Evolutionary conservation across 2,329 filamentous ascomycete genomes (phyloP).

Genomic region (Aspergillus arachidicola): DNA sequence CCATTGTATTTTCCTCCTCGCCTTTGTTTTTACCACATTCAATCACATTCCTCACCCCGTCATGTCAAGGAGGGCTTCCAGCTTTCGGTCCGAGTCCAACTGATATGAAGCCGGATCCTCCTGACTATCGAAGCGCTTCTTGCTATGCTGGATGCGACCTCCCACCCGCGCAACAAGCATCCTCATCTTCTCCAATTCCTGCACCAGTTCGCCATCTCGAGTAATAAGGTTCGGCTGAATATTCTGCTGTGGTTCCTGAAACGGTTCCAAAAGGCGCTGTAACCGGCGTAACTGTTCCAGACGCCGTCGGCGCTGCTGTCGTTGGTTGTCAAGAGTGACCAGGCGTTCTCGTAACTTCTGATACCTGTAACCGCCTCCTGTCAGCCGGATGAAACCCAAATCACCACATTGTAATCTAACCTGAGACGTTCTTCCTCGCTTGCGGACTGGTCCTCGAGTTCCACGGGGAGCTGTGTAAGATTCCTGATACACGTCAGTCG

Average conservation of each 20-base stretch:
- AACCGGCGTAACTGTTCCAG: slow-evolving; percentile 52
- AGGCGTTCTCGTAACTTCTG: slow-evolving; percentile 46
- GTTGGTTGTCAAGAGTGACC: slow-evolving; percentile 47
- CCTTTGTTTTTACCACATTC: background rate
- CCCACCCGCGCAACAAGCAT: slow-evolving; percentile 49
- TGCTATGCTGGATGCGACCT: slow-evolving; percentile 37
- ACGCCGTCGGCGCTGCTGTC: slow-evolving; percentile 49
- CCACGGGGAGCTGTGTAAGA: slow-evolving; percentile 41
- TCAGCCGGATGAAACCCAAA: slow-evolving; percentile 28
- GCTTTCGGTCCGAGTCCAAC: slow-evolving; percentile 34
- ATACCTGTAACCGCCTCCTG: slow-evolving; percentile 37
- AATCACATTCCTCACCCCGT: slow-evolving; percentile 27
- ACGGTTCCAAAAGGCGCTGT: slow-evolving; percentile 51
- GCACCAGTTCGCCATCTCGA: slow-evolving; percentile 52
- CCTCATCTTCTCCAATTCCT: slow-evolving; percentile 54
- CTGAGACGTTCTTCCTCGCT: slow-evolving; percentile 36
- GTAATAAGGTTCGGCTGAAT: slow-evolving; percentile 60
- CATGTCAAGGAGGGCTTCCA: slow-evolving; percentile 43
- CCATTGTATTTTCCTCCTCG: background rate
- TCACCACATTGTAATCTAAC: slow-evolving; percentile 27
- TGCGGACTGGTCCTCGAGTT: slow-evolving; percentile 34
- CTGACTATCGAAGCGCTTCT: slow-evolving; percentile 17
- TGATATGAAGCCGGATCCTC: slow-evolving; percentile 25
- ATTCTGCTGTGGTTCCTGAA: slow-evolving; percentile 51
- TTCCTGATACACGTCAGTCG: slow-evolving; percentile 31